Conservation (phyloP, 345 rosid species). For the Populus alba region DNA sequence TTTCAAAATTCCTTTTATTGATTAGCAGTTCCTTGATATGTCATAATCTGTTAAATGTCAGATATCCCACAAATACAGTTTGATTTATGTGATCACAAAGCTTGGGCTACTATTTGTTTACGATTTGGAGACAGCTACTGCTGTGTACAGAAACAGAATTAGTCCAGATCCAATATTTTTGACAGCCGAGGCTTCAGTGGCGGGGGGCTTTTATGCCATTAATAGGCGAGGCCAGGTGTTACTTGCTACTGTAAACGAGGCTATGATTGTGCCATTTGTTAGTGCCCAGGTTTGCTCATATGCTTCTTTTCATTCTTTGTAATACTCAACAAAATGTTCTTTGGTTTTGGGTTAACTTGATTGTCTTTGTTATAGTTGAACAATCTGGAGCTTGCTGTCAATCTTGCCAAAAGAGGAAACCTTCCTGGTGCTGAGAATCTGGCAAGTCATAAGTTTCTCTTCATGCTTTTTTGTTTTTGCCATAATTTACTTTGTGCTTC, state of each 20-base stretch:
- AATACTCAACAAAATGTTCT: not conserved
- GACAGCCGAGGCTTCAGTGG: conserved; percentile 88
- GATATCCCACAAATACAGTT: conserved; percentile 92
- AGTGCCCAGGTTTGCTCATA: conserved; percentile 81
- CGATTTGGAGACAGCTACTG: conserved; percentile 96
- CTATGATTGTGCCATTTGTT: conserved; percentile 88
- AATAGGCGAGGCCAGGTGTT: conserved; percentile 61
- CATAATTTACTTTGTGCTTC: not conserved
- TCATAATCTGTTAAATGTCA: conserved; percentile 30
- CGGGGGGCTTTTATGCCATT: conserved; percentile 90
- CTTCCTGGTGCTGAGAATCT: conserved; percentile 99
- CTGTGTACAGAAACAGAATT: conserved; percentile 92
- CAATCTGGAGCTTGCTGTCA: conserved; percentile 97
- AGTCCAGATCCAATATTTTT: conserved; percentile 99
- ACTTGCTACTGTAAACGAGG: conserved; percentile 89
- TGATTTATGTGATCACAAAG: conserved; percentile 93
- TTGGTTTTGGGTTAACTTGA: not conserved
- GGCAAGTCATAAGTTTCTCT: conserved; percentile 37
- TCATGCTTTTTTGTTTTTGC: not conserved
- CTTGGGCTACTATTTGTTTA: conserved; percentile 95
- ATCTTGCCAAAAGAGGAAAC: conserved; percentile 98
- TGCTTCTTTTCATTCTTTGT: not conserved
- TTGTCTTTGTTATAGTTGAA: conserved; percentile 53
- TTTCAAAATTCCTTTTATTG: not conserved
- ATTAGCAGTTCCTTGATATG: not conserved